Conservation (phyloP, 495 filamentous ascomycete genomes). For the Talaromyces thailandensis region DNA sequence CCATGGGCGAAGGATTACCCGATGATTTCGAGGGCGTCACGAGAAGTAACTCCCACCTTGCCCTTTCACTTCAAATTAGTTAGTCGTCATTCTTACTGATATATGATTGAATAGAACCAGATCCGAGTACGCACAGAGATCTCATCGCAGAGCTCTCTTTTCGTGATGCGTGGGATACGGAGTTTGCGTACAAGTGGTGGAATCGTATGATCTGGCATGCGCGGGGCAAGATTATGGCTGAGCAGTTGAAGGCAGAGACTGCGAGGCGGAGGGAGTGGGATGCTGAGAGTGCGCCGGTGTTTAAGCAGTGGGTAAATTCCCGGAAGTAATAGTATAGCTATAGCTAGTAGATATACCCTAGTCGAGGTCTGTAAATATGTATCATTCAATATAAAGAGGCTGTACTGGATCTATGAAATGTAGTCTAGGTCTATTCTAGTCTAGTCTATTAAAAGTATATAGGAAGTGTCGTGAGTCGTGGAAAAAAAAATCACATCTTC, state of each 20-base stretch:
- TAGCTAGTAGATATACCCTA: not conserved
- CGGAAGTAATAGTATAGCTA: not conserved
- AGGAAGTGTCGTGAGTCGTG: not conserved
- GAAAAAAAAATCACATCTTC: slow-evolving; percentile 10
- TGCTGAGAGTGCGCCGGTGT: not conserved
- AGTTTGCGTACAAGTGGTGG: not conserved
- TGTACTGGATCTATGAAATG: not conserved
- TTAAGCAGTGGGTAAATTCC: not conserved
- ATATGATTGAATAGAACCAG: not conserved
- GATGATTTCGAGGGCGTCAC: slow-evolving; percentile 1
- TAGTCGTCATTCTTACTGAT: not conserved
- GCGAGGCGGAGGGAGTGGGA: not conserved
- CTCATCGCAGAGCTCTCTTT: not conserved
- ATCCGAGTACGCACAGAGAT: not conserved
- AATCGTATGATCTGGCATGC: not conserved
- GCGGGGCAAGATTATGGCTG: not conserved
- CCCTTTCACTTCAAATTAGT: not conserved
- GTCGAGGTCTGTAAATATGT: not conserved
- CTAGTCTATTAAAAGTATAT: not conserved
- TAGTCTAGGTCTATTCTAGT: slow-evolving; percentile 2
- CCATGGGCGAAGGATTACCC: not conserved
- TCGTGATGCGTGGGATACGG: not conserved
- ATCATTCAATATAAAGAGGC: not conserved
- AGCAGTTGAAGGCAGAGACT: not conserved
- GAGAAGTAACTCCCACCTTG: not conserved